Evolutionary conservation across 345 rosid genomes (phyloP), one percentile per base, ranked within the genome.

Genomic region (Cardamine resedifolia): DNA sequence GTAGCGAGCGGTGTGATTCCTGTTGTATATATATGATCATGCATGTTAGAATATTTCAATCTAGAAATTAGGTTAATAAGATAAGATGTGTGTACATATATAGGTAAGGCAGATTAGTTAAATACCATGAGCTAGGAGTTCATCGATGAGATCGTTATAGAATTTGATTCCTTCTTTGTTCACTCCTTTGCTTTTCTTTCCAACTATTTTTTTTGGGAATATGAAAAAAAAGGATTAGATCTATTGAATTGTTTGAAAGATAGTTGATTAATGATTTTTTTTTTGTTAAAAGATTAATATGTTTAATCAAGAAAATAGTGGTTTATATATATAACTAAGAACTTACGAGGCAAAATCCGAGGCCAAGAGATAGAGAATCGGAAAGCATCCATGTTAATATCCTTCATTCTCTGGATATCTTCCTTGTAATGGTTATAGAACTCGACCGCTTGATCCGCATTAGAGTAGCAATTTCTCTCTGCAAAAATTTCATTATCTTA

Each of bases 311-410:
- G 5, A 47, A 56, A 30, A 16, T 10, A 23, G 7, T 45, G 50
- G 18, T 28, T 3, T 60, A 14, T 44, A n/a, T 52, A 19, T 11
- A 33, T 18, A 56, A 41, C 8, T n/a, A 50, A 66, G 8, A 43
- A 49, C 74, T 66, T 80, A 84, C 86, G 53, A n/a, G 88, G 88
- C 0, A 80, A 43, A n/a, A 86, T 49, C 27, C 90, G 66, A 21
- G 83, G 34, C 90, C 90, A 86, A 15, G 87, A 86, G 49, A 86
- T 80, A 41, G 86, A 86, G 52, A 86, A 82, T 75, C 84, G 81
- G 57, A 78, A 84, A 57, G 81, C 77, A 71, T 86, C 81, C 70
- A 82, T 66, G 30, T 83, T 81, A 20, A 84, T 58, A 24, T 58
- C 71, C 14, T 84, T 82, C 77, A 85, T 57, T 24, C 79, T 63